Base-by-base conservation (phyloP, 805 yeast species). In the Teunomyces aglyptinius region DNA sequence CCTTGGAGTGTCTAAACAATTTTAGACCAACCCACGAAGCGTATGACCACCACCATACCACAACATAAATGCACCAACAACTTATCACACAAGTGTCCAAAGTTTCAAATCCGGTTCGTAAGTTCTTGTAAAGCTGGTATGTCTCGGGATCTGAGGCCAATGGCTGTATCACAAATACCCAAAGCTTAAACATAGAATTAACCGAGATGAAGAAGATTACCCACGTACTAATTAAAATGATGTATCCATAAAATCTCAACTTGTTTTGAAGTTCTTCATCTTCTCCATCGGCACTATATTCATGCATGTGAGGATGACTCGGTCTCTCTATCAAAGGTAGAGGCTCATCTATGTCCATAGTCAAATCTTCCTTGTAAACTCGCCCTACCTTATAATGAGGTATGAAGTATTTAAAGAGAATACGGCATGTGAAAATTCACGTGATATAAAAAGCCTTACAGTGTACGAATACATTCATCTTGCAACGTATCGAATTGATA, bases 21-120 rank as follows among this genome's bases (percentile, higher is more conserved):
- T 88, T 88, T 77, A 87, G 73, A 31, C 94, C 91, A 38, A 82
- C 71, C 96, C 96, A 88, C 8, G 90, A 80, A 3, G 77, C 67
- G 7, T 82, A 65, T 35, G 90, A 80, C 95, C 96, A 87, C 75
- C 75, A 71, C 77, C 77, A 72, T 10, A 57, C 51, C 13, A 70
- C 65, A 35, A 72, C 66, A 50, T 72, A 72, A 2, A 72, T 58
- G 40, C 73, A 57, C 75, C 76, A 72, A 12, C 63, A 43, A 15
- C 67, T 60, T 18, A 71, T 39, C 4, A 71, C 62, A 41, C 62
- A 61, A 16, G 53, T 43, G 54, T 72, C 77, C 11, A 59, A 13
- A 7, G 49, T 50, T 40, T 54, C 59, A 38, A 60, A 63, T 4
- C 19, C 13, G 2, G 19, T 41, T n/a, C 15, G 27, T 16, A 52